phyloP scores from a whole-genome alignment of 2,329 filamentous ascomycete genomes.

The Pyrenophora teres region DNA sequence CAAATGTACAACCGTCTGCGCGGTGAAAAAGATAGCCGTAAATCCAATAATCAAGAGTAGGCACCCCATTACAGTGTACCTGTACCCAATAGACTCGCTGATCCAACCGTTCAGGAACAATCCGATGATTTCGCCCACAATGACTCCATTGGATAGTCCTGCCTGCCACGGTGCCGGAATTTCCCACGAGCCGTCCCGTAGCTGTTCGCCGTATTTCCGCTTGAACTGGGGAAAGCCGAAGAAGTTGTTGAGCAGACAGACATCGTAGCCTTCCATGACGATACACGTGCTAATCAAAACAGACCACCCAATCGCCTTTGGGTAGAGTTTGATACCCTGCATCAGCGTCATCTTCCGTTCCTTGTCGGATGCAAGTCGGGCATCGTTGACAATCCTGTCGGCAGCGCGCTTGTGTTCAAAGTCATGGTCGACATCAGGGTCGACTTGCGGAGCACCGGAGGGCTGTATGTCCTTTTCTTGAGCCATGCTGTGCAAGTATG shows the following conservation, averaged over 20 bases:
- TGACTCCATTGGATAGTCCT: constrained; percentile 54
- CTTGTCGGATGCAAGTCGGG: constrained; percentile 53
- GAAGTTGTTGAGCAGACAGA: constrained; percentile 81
- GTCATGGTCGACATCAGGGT: constrained; percentile 22
- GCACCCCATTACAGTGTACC: constrained; percentile 53
- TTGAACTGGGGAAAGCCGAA: constrained; percentile 60
- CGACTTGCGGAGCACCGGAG: constrained; percentile 8
- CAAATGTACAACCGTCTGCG: constrained; percentile 51
- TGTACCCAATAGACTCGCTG: constrained; percentile 54
- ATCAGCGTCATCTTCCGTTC: constrained; percentile 61
- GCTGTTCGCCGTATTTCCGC: constrained; percentile 50
- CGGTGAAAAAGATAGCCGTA: constrained; percentile 57
- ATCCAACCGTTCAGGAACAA: constrained; percentile 55
- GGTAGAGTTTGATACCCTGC: constrained; percentile 81
- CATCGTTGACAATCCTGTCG: constrained; percentile 47
- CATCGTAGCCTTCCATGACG: constrained; percentile 88
- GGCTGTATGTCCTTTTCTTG: constrained; percentile 34
- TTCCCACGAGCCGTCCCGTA: constrained; percentile 48
- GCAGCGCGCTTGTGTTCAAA: constrained; percentile 34
- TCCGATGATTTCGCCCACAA: constrained; percentile 54
- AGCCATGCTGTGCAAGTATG: constrained; percentile 5
- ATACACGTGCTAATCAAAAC: constrained; percentile 88
- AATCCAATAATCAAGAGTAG: constrained; percentile 51
- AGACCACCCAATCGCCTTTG: constrained; percentile 84
- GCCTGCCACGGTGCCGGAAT: constrained; percentile 55